These are phyloP conservation scores for Colletotrichum aenigma DNA, from an alignment of 2,329 filamentous ascomycete species.

Conservation along the genomic window DNA sequence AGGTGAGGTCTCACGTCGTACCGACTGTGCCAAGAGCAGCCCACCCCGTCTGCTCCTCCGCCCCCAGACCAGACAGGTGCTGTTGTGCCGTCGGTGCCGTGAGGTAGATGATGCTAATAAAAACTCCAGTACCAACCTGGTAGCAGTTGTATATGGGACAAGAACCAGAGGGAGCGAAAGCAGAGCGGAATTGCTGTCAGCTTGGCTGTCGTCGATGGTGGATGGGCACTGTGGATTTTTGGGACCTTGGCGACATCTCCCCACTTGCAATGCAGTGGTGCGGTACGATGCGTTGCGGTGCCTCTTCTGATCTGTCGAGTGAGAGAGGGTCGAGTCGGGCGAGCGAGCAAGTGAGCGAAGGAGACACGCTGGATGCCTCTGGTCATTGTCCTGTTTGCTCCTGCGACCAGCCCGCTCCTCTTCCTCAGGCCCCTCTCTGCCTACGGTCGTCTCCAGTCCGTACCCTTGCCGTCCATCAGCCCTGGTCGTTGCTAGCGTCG, in stretches of 20 bases:
- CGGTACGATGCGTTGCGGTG: neutral
- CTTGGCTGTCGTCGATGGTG: constrained; percentile 7
- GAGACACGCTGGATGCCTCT: constrained; percentile 4
- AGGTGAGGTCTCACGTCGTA: constrained; percentile 19
- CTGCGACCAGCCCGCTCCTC: neutral
- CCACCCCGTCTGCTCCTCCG: neutral
- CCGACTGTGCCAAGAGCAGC: constrained; percentile 3
- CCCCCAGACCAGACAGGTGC: neutral
- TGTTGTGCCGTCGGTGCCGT: neutral
- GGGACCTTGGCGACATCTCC: neutral
- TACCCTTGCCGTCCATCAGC: neutral
- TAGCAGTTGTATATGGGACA: neutral
- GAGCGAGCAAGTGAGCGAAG: neutral
- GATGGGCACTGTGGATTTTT: constrained; percentile 3
- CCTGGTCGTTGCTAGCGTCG: constrained; percentile 17
- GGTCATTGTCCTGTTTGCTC: neutral
- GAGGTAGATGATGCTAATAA: neutral
- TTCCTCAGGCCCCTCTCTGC: neutral
- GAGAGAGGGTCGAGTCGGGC: neutral
- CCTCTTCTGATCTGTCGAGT: neutral
- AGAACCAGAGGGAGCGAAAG: neutral
- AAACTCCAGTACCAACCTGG: neutral
- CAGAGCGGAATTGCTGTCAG: neutral
- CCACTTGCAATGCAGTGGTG: neutral
- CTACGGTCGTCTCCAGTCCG: neutral